Base-by-base conservation (phyloP, 768 basidiomycete species). In the Trametes gibbosa region DNA sequence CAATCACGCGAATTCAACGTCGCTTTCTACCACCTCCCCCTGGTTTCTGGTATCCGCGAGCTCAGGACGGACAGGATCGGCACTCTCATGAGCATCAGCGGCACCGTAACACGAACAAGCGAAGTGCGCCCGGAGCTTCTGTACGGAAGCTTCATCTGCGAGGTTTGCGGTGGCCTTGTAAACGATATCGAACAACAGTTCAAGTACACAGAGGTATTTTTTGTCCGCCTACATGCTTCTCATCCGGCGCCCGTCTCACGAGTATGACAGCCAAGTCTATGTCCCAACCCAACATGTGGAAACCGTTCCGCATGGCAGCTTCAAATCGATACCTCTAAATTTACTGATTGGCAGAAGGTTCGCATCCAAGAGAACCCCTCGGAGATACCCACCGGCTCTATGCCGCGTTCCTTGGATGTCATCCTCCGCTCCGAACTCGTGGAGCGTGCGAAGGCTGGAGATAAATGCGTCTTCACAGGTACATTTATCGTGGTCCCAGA, bases 331-430 rank as follows among this genome's bases (percentile, higher is more conserved):
- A 87, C 88, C 53, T 95, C 92, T 27, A 95, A 93, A 72, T 99
- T 99, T 71, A 92, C 93, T 0, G 97, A 99, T 71, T 98, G 97
- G 97, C 97, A 99, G 73, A 98, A 98, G 73, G 95, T 98, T 48
- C 87, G 97, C 43, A 98, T 99, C 45, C 97, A 99, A 69, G 97
- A 99, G 77, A 98, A 98, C 68, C 89, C 96, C 10, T 97, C 95
- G 25, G 97, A 98, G 75, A 98, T 99, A 57, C 97, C 97, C 1
- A 98, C 96, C 0, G 97, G 97, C 1, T 92, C 90, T 3, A 99
- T 98, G 97, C 97, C 97, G 27, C 87, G 96, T 32, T 96, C 94
- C 25, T 77, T 98, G 57, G 96, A 98, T 70, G 96, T 98, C 42
- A 92, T 98, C 63, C 84, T 98, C 7, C 89, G 97, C 27, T 87